Evolutionary conservation across 2,329 filamentous ascomycete species (phyloP).

Genomic region (Aureobasidium melanogenum): DNA sequence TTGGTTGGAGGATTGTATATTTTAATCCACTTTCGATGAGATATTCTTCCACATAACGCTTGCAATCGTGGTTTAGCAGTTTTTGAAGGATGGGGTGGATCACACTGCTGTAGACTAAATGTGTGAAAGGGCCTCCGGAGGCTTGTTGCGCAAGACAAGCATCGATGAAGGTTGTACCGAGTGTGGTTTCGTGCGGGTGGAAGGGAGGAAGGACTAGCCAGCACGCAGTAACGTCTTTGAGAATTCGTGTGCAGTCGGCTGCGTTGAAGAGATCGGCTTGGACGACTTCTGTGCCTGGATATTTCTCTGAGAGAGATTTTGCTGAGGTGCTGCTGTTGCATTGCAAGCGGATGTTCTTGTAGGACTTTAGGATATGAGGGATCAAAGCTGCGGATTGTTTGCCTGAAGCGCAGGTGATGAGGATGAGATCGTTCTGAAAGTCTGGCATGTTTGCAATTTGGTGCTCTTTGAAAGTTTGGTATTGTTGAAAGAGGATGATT

Average conservation of each 20-base stretch:
- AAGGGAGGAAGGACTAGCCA: conserved; percentile 29
- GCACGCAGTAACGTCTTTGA: conserved; percentile 23
- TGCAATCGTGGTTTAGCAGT: conserved; percentile 30
- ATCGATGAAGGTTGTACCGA: conserved; percentile 31
- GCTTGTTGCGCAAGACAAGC: conserved; percentile 21
- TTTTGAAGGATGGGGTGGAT: conserved; percentile 26
- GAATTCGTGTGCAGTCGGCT: conserved; percentile 18
- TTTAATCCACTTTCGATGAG: conserved; percentile 27
- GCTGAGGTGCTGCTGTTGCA: conserved; percentile 23
- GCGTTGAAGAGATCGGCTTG: conserved; percentile 22
- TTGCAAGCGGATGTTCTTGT: conserved; percentile 27
- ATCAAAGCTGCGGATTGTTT: conserved; percentile 30
- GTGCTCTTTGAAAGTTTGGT: not conserved
- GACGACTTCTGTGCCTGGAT: conserved; percentile 27
- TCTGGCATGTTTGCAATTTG: conserved; percentile 14
- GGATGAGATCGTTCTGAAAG: conserved; percentile 25
- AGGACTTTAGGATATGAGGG: conserved; percentile 25
- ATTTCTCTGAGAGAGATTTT: conserved; percentile 21
- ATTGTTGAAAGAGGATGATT: too few relatives aligned
- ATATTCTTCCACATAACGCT: conserved; percentile 28
- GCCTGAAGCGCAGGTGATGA: conserved; percentile 31
- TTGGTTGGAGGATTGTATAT: conserved; percentile 30
- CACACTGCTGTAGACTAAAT: conserved; percentile 30
- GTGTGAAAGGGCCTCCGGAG: conserved; percentile 20
- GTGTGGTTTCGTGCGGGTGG: conserved; percentile 26